Percentiles rank a stretch among this genome's conserved stretches.
phyloP scores from a whole-genome alignment of 2,329 filamentous ascomycete genomes.

The Fusarium anguioides region DNA sequence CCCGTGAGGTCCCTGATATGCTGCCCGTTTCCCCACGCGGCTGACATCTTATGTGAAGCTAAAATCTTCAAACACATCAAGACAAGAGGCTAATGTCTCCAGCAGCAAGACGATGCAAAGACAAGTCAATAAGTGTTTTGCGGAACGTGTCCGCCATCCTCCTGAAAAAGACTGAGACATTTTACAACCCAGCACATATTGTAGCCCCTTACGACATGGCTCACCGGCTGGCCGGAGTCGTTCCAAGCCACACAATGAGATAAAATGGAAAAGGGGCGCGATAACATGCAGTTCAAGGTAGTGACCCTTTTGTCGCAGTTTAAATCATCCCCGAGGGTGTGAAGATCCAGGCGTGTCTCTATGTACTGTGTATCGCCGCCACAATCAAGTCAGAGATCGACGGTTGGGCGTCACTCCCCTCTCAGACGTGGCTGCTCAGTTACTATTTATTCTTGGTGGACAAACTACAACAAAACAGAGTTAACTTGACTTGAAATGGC shows the following conservation, averaged over 20 bases:
- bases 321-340: conserved; percentile 15
- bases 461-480: conserved; percentile 5
- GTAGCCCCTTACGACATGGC: conserved; percentile 17
- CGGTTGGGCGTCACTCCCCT: conserved; percentile 16
- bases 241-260: conserved; percentile 23
- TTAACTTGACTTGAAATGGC: not conserved
- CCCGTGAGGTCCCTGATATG: conserved; percentile 18
- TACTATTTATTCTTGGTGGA: conserved; percentile 36
- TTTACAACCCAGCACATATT: not conserved
- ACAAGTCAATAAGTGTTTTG: conserved; percentile 6
- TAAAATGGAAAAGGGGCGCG: conserved; percentile 10
- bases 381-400: conserved; percentile 29
- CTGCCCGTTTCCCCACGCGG: conserved; percentile 12
- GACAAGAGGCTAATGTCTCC: conserved; percentile 27
- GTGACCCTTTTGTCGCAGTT: conserved; percentile 9
- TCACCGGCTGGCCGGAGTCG: conserved; percentile 4
- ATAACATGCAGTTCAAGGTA: not conserved
- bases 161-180: conserved; percentile 18
- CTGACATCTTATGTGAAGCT: conserved; percentile 23
- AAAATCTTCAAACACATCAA: conserved; percentile 25
- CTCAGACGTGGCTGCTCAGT: conserved; percentile 22
- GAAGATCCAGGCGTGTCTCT: conserved; percentile 20
- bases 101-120: conserved; percentile 23
- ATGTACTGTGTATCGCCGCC: too few relatives aligned
- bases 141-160: conserved; percentile 8